Evolutionary conservation across 2,329 filamentous ascomycete genomes (phyloP).

Genomic region (Aspergillus sp.): DNA sequence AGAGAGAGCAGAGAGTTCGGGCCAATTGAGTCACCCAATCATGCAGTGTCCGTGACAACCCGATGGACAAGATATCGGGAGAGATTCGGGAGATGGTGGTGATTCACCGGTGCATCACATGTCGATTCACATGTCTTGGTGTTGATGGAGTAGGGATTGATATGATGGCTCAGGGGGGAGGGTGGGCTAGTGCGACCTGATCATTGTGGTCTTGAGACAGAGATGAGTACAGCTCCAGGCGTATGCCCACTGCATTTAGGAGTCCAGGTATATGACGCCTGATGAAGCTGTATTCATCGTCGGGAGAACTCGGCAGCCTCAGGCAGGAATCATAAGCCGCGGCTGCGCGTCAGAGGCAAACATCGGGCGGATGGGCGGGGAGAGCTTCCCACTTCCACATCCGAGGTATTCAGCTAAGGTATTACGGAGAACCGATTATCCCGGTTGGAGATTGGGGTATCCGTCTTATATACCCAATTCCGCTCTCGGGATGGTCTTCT

Average conservation of each 20-base stretch:
- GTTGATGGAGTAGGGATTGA: not conserved
- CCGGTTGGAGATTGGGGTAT: not conserved
- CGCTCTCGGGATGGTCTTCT: not conserved
- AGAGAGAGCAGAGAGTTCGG: not conserved
- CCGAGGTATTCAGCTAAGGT: not conserved
- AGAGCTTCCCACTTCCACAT: not conserved
- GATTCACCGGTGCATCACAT: slow-evolving; percentile 1
- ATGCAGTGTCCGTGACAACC: not conserved
- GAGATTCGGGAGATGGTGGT: not conserved
- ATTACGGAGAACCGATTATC: not conserved
- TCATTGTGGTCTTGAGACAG: not conserved
- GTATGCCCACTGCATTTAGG: too few relatives aligned
- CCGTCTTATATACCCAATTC: not conserved
- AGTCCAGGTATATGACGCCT: too few relatives aligned
- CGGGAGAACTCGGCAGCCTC: too few relatives aligned
- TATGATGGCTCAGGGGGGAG: not conserved
- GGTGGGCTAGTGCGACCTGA: not conserved
- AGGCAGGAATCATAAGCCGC: not conserved
- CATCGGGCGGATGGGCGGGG: not conserved
- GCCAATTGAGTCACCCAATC: not conserved
- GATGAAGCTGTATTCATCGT: too few relatives aligned
- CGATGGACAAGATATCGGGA: slow-evolving; percentile 1
- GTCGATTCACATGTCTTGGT: not conserved
- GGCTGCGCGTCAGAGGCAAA: not conserved
- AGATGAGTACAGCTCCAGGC: not conserved